A percentile compares a stretch with the other conserved stretches of the same genome.
Conservation (phyloP, 345 rosid species). For the Lumnitzera racemosa region DNA sequence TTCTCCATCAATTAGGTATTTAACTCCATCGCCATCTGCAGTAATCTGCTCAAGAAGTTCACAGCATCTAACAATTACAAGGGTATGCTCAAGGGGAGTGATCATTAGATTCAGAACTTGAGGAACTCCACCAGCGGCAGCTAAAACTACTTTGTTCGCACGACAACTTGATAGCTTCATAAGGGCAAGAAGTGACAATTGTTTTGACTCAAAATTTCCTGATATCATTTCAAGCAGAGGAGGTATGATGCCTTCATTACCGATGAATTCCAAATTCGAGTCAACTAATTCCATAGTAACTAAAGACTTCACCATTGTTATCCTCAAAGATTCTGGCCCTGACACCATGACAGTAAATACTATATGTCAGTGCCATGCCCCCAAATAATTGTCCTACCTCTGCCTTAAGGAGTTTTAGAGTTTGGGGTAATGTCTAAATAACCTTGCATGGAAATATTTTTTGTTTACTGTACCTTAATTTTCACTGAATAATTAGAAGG, state of each 20-base stretch:
- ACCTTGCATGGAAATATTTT: no score
- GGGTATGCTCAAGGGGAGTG: constrained; percentile 23
- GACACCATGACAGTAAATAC: constrained; percentile 10
- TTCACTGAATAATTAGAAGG: no score
- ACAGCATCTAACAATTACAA: constrained; percentile 33
- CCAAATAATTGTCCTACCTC: no score
- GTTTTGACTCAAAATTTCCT: constrained; percentile 36
- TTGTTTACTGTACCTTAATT: no score
- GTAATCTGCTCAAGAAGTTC: constrained; percentile 43
- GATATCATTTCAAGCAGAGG: constrained; percentile 49
- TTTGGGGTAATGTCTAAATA: no score
- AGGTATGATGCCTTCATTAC: constrained; percentile 46
- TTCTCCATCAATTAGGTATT: constrained; percentile 42
- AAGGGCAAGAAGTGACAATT: constrained; percentile 38
- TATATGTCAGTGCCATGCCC: not conserved
- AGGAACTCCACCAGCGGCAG: constrained; percentile 51
- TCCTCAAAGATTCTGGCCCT: constrained; percentile 47
- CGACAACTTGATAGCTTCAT: constrained; percentile 34
- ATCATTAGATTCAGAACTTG: constrained; percentile 29
- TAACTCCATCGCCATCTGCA: constrained; percentile 37
- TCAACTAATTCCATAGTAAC: constrained; percentile 48
- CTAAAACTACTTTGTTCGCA: constrained; percentile 42
- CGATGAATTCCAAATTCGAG: constrained; percentile 38
- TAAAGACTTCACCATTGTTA: constrained; percentile 35
- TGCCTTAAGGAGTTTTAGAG: no score